Evolutionary conservation across 371 early-diverging fungal species (phyloP).

Genomic region (Mucor saturninus): DNA sequence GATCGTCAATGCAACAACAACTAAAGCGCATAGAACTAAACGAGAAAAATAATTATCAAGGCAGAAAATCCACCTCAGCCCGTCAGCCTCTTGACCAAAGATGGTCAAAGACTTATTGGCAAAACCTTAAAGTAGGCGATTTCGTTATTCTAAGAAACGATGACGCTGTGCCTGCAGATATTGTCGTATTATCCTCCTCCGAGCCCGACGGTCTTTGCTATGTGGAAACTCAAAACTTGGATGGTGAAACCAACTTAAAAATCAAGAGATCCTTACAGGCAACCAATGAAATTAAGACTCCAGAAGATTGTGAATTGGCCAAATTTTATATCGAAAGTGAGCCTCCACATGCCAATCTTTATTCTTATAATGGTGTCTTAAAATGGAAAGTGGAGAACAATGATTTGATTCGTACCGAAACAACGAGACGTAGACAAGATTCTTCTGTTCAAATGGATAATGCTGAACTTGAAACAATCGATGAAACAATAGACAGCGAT

Average conservation of each 20-base stretch:
- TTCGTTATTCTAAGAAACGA: constrained; percentile 85
- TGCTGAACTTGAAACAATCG: constrained; percentile 11
- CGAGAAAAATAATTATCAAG: not conserved
- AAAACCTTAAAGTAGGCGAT: constrained; percentile 91
- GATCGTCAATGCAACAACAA: constrained; percentile 9
- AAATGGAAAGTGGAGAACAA: constrained; percentile 52
- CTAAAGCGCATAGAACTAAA: constrained; percentile 6
- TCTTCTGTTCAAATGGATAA: not conserved
- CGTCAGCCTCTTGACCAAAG: constrained; percentile 42
- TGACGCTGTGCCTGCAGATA: constrained; percentile 92
- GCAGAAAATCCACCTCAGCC: constrained; percentile 12
- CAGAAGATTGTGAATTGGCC: constrained; percentile 62
- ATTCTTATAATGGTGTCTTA: constrained; percentile 76
- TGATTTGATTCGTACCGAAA: constrained; percentile 12
- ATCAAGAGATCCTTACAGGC: constrained; percentile 57
- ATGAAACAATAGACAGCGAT: constrained; percentile 8
- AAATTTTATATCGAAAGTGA: constrained; percentile 81
- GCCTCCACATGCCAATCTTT: constrained; percentile 77
- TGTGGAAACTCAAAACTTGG: constrained; percentile 85
- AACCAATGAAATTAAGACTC: constrained; percentile 48
- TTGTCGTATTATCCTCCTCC: constrained; percentile 68
- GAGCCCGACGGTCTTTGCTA: constrained; percentile 74
- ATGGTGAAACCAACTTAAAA: constrained; percentile 90
- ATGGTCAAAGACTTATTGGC: constrained; percentile 74
- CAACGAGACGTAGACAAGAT: constrained; percentile 14